Evolutionary conservation across 441 rosid genomes (phyloP).

Genomic region (Pelargonium fulgidum): DNA sequence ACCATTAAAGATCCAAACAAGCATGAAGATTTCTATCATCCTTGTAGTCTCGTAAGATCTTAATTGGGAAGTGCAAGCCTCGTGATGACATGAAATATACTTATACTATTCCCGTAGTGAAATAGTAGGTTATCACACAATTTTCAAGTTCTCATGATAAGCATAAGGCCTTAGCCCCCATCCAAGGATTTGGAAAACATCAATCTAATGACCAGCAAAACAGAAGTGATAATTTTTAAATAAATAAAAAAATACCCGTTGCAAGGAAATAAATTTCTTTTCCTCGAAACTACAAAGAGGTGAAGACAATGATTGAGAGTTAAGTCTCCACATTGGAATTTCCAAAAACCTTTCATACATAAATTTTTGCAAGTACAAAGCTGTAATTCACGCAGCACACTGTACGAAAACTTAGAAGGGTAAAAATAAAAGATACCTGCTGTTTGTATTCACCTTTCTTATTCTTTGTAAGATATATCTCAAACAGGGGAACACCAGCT

Average conservation of each 20-base stretch:
- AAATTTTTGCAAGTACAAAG: not conserved
- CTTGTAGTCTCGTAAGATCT: not conserved
- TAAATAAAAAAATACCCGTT: not conserved
- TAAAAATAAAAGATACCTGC: slow-evolving; percentile 49
- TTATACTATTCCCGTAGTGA: not conserved
- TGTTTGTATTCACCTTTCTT: slow-evolving; percentile 71
- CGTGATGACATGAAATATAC: not conserved
- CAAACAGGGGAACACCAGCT: slow-evolving; percentile 75
- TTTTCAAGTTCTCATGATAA: not conserved
- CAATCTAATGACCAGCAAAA: not conserved
- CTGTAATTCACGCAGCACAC: not conserved
- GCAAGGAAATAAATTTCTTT: not conserved
- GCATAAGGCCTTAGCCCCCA: not conserved
- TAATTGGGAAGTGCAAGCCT: not conserved
- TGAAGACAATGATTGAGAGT: not conserved
- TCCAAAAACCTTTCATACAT: not conserved
- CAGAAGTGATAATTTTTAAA: not conserved
- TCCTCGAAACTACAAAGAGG: not conserved
- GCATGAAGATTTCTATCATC: not conserved
- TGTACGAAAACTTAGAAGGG: slow-evolving; percentile 9
- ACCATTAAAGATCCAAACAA: not conserved
- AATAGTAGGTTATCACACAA: not conserved
- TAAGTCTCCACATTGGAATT: not conserved
- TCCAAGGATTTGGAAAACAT: not conserved
- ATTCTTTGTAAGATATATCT: slow-evolving; percentile 63